Percentiles rank a stretch among this genome's conserved stretches.
These are phyloP conservation scores for Moniliophthora roreri DNA, from an alignment of 1,284 basidiomycete genomes.

Conservation along the genomic window DNA sequence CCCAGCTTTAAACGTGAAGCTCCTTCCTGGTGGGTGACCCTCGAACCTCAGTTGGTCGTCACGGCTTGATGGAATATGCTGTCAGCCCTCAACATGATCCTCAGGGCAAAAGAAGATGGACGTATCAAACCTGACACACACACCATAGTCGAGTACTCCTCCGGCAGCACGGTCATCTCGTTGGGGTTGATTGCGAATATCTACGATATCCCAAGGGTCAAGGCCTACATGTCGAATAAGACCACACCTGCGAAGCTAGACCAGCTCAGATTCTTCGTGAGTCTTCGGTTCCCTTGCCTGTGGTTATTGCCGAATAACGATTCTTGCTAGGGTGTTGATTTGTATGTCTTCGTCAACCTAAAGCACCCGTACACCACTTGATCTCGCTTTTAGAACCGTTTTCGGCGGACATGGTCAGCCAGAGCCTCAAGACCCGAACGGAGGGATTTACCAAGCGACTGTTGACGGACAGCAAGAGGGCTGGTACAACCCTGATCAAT, in stretches of 20 bases:
- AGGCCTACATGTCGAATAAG: slow-evolving; percentile 26
- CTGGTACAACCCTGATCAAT: slow-evolving; percentile 23
- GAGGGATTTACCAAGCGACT: slow-evolving; percentile 21
- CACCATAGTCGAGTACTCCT: slow-evolving; percentile 26
- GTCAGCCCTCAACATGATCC: slow-evolving; percentile 25
- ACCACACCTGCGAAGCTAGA: slow-evolving; percentile 22
- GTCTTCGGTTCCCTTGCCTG: slow-evolving; percentile 3
- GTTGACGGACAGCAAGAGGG: slow-evolving; percentile 17
- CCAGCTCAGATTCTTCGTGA: slow-evolving; percentile 24
- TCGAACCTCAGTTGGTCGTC: not conserved
- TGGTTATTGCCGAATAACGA: not conserved
- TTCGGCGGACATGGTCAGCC: slow-evolving; percentile 19
- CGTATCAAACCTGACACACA: slow-evolving; percentile 20
- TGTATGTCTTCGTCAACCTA: not conserved
- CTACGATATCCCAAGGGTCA: slow-evolving; percentile 21
- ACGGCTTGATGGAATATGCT: not conserved
- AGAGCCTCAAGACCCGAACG: slow-evolving; percentile 17
- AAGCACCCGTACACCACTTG: too few relatives aligned
- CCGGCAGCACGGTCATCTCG: slow-evolving; percentile 25
- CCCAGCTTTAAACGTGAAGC: slow-evolving; percentile 25
- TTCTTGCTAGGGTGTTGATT: slow-evolving; percentile 1
- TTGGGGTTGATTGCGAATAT: slow-evolving; percentile 23
- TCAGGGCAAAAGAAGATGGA: slow-evolving; percentile 22
- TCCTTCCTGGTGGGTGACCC: slow-evolving; percentile 19
- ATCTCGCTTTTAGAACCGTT: slow-evolving; percentile 12